Base-by-base conservation (phyloP, 2,329 filamentous ascomycete species). In the Monosporascus sp. region DNA sequence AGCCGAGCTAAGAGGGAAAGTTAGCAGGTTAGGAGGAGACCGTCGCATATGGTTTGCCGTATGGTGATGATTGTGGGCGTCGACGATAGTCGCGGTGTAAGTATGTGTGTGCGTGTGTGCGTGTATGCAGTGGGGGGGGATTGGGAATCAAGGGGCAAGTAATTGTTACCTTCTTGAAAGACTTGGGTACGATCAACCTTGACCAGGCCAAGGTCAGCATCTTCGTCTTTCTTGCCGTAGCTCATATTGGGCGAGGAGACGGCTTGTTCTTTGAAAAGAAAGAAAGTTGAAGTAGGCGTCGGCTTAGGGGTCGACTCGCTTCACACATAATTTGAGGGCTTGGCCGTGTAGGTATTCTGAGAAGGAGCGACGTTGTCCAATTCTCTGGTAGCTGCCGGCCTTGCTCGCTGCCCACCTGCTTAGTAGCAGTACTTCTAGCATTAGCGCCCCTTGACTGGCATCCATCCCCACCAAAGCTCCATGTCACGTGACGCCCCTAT, bases 141-240 rank as follows among this genome's bases (percentile, higher is more conserved):
- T 18, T 41, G 38, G 9, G 38, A 41, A 41, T 41, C 17, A 41
- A 41, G 44, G 48, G 51, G 62, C 57, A 62, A 59, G 62, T 55
- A 53, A 53, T 58, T 62, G 78, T 70, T 75, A 97, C 94, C 94
- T 87, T 99, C 94, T 79, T 97, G 94, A 74, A 97, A 97, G 61
- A 99, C 94, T 66, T 93, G 91, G 53, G 93, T 97, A 68, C 95
- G 88, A 78, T 99, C 94, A 67, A 97, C 90, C 82, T 93, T 96
- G 80, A 97, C 88, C 78, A 97, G 83, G 70, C 89, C 87, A 72
- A 87, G 84, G 72, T 97, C 93, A 70, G 87, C 90, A 79, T 99
- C 94, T 82, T 97, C 94, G 75, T 99, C 93, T 81, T 96, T 97
- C 80, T 99, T 99, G 80, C 93, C 87, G 83, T 94, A 96, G 77